These are phyloP conservation scores for Metschnikowia reukaufii DNA, from an alignment of 805 yeast genomes.

Conservation along the genomic window DNA sequence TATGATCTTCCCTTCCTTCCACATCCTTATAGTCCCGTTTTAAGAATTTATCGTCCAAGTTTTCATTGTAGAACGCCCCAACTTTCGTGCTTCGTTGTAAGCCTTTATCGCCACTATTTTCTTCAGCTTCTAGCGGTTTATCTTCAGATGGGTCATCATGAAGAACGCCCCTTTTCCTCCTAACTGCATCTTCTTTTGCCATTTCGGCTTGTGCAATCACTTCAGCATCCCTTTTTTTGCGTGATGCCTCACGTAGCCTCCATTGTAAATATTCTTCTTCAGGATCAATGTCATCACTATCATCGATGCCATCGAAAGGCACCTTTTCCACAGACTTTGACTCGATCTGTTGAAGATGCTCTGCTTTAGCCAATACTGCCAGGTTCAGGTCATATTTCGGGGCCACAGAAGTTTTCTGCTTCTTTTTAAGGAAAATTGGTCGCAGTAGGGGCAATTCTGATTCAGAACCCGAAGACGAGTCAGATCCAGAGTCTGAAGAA, in stretches of 20 bases:
- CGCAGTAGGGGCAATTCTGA: constrained; percentile 8
- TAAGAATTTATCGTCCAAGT: constrained; percentile 26
- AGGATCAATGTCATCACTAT: constrained; percentile 60
- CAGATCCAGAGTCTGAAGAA: constrained; percentile 4
- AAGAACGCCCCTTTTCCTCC: constrained; percentile 15
- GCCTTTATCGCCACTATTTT: constrained; percentile 22
- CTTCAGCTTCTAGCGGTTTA: not conserved
- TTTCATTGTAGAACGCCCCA: constrained; percentile 22
- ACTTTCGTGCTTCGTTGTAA: constrained; percentile 27
- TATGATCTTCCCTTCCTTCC: constrained; percentile 31
- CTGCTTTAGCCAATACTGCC: constrained; percentile 15
- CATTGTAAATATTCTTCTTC: constrained; percentile 43
- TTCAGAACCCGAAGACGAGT: constrained; percentile 2
- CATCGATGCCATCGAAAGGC: constrained; percentile 46
- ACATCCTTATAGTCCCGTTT: constrained; percentile 29
- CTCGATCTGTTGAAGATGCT: constrained; percentile 12
- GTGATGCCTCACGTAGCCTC: constrained; percentile 39
- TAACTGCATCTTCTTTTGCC: constrained; percentile 32
- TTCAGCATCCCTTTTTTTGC: constrained; percentile 40
- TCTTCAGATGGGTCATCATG: not conserved
- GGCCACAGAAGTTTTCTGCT: not conserved
- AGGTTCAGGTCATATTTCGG: not conserved
- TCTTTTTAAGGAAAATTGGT: constrained; percentile 17
- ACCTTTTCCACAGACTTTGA: constrained; percentile 11
- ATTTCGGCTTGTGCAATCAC: constrained; percentile 28